Evolutionary conservation across 805 yeast genomes (phyloP).

Genomic region (Barnettozyma sp.): DNA sequence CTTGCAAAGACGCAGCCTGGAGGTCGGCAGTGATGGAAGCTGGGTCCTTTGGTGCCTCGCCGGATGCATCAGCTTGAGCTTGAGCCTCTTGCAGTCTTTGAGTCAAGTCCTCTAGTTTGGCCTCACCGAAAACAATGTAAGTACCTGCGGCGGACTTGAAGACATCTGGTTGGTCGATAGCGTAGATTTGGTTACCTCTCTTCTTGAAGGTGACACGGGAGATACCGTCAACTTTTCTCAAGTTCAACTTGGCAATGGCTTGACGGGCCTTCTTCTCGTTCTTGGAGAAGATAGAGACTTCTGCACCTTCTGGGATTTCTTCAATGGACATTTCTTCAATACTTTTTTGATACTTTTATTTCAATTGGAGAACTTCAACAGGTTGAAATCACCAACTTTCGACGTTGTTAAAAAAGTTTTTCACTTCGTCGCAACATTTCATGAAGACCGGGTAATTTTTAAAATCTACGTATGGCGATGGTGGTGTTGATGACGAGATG

Average conservation of each 20-base stretch:
- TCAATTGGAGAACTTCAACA: neutral
- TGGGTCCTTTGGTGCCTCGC: conserved; percentile 49
- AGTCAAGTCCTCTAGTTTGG: conserved; percentile 90
- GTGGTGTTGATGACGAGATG: no score
- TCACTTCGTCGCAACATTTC: conserved; percentile 1
- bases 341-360: neutral
- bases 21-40: conserved; percentile 79
- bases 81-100: conserved; percentile 82
- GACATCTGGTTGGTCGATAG: conserved; percentile 91
- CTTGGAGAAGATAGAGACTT: conserved; percentile 73
- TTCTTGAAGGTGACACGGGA: conserved; percentile 93
- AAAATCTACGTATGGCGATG: no score
- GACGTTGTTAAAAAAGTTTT: conserved; percentile 6
- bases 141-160: conserved; percentile 90
- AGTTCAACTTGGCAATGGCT: conserved; percentile 76
- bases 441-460: neutral
- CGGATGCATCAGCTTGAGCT: conserved; percentile 29
- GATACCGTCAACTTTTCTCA: conserved; percentile 87
- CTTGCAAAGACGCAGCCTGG: conserved; percentile 54
- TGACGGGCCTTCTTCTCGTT: conserved; percentile 96
- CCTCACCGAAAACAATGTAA: conserved; percentile 96
- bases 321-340: conserved; percentile 28
- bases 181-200: conserved; percentile 85
- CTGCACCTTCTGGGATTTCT: conserved; percentile 76
- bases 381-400: conserved; percentile 1